phyloP scores from a whole-genome alignment of 2,329 filamentous ascomycete species.

The Calonectria hongkongensis region DNA sequence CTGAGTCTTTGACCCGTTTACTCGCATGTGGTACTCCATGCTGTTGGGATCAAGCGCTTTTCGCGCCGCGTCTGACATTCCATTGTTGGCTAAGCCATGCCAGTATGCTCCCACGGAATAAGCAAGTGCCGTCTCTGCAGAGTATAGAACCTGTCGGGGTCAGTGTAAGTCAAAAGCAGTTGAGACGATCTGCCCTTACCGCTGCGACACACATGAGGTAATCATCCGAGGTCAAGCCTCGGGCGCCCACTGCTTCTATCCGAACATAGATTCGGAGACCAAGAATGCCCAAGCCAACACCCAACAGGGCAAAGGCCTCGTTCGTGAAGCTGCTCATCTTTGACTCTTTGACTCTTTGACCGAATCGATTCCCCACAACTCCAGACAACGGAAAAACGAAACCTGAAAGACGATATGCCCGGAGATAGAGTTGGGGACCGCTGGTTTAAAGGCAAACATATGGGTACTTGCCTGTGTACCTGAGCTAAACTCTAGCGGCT shows the following conservation, averaged over 20 bases:
- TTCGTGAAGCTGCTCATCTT: conserved; percentile 53
- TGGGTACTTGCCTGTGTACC: not conserved
- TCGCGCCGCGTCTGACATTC: conserved; percentile 71
- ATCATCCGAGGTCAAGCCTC: conserved; percentile 60
- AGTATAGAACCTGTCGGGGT: conserved; percentile 66
- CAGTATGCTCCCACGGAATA: conserved; percentile 67
- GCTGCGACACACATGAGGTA: conserved; percentile 59
- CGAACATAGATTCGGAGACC: conserved; percentile 61
- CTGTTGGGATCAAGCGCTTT: conserved; percentile 62
- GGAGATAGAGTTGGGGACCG: not conserved
- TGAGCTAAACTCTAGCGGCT: conserved; percentile 12
- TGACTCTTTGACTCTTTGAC: not conserved
- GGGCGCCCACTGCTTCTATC: conserved; percentile 57
- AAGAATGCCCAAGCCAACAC: conserved; percentile 59
- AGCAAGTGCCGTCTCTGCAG: conserved; percentile 68
- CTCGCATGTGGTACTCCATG: conserved; percentile 62
- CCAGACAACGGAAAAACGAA: conserved; percentile 1
- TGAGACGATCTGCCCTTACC: conserved; percentile 58
- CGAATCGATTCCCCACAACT: conserved; percentile 7
- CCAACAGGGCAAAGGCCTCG: conserved; percentile 60
- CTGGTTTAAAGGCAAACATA: conserved; percentile 21
- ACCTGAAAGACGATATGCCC: not conserved
- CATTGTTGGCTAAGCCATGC: conserved; percentile 70
- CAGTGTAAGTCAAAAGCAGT: conserved; percentile 65
- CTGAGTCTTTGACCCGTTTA: conserved; percentile 71